Percentiles rank a stretch among this genome's conserved stretches.
These are phyloP conservation scores for Stellera chamaejasme DNA, from an alignment of 345 rosid species.

Conservation along the genomic window DNA sequence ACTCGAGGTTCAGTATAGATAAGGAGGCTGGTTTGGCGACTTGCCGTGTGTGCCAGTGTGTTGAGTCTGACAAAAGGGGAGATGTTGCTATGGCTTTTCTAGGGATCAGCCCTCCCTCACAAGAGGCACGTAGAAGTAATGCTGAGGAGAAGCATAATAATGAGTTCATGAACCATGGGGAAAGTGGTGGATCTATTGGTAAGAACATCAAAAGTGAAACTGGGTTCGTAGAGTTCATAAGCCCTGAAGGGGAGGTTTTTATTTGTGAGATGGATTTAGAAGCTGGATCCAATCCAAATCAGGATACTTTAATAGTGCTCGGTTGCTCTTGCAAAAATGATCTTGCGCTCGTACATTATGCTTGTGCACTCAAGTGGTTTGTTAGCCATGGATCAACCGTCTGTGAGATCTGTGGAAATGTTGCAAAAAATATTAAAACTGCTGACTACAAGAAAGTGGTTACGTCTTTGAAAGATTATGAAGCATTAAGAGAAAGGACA, in stretches of 20 bases:
- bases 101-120: constrained; percentile 53
- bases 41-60: constrained; percentile 97
- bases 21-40: constrained; percentile 55
- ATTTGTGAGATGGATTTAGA: constrained; percentile 67
- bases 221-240: constrained; percentile 51
- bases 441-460: constrained; percentile 60
- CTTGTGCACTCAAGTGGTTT: constrained; percentile 97
- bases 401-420: constrained; percentile 80
- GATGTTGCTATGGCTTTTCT: constrained; percentile 68
- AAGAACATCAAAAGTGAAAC: constrained; percentile 31
- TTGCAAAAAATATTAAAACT: constrained; percentile 52
- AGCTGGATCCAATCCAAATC: constrained; percentile 46
- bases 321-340: constrained; percentile 93
- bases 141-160: constrained; percentile 22
- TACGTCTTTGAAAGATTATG: constrained; percentile 66
- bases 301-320: constrained; percentile 60
- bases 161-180: constrained; percentile 19
- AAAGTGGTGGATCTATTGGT: constrained; percentile 17
- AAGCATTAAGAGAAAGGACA: constrained; percentile 59
- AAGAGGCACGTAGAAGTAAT: constrained; percentile 31
- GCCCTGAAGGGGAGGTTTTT: constrained; percentile 78
- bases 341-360: constrained; percentile 85
- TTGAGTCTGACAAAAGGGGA: constrained; percentile 82
- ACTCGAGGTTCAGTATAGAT: constrained; percentile 51
- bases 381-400: constrained; percentile 88